Base-by-base conservation (phyloP, 176 grass and related monocot genomes). In the Cymbopogon citratus region DNA sequence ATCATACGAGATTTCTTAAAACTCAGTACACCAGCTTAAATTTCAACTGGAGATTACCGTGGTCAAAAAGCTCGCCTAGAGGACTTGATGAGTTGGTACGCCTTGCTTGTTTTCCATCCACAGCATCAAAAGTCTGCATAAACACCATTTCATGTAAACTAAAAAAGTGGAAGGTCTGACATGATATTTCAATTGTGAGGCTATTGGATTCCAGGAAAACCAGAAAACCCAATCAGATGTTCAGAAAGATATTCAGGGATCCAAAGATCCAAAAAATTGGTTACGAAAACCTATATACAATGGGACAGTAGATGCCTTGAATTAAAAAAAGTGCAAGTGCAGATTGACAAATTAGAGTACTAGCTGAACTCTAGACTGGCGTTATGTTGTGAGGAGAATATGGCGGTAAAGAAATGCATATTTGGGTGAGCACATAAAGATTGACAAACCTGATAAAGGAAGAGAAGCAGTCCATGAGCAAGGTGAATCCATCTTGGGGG, bases 51-150 rank as follows among this genome's bases (percentile, higher is more conserved):
- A 38, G 45, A 64, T 70, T 98, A 98, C 95, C 95, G 61, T 98
- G 95, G 83, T 98, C 96, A 73, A 98, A 98, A 93, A 98, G 96
- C 87, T 98, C 92, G 56, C 96, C 92, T 84, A 95, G 60, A 87
- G 96, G 96, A 91, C 92, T 98, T 36, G 92, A 98, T 80, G 96
- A 98, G 72, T 98, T 95, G 10, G 96, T 98, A 66, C 88, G 92
- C 69, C 92, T 93, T 61, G 92, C 96, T 93, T 98, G 92, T 85
- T 98, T 98, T 75, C 92, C 96, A 95, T 98, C 96, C 85, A 98
- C 92, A 86, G 90, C 96, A 90, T 98, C 96, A 90, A 98, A 98
- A 70, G 96, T 98, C 96, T 98, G 90, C 63, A 79, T 51, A 13
- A 39, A 29, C 18, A 74, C 33, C 45, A 74, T 73, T 61, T 7